phyloP scores from a whole-genome alignment of 2,329 filamentous ascomycete genomes.

The Orbilia blumenaviensis region DNA sequence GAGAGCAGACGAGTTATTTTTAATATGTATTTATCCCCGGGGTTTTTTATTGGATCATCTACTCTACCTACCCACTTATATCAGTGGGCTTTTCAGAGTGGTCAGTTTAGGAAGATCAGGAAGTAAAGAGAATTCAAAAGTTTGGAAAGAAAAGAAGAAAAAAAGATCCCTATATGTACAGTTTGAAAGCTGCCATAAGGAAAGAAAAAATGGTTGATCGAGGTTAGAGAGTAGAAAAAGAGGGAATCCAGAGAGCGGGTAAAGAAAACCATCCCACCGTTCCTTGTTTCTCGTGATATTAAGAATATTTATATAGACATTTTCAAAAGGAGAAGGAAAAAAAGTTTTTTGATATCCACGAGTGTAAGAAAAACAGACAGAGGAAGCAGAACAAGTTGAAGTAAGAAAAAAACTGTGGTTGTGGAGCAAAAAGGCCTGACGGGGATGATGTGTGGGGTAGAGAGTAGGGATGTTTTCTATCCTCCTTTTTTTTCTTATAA shows the following conservation, averaged over 20 bases:
- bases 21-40: too few species aligned
- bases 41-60: too few species aligned
- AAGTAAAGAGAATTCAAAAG: too few species aligned
- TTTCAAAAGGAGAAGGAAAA: neutral
- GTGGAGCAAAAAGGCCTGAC: neutral
- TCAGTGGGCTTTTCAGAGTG: too few species aligned
- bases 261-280: neutral
- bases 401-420: neutral
- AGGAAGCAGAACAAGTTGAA: constrained; percentile 18
- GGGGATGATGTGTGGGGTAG: neutral
- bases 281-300: constrained; percentile 17
- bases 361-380: constrained; percentile 16
- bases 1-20: too few species aligned
- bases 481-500: constrained; percentile 1
- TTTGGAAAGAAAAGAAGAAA: neutral
- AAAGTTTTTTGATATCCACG: constrained; percentile 12
- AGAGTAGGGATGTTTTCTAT: neutral
- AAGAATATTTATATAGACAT: constrained; percentile 37
- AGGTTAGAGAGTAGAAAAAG: neutral
- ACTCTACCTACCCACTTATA: too few species aligned
- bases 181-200: constrained; percentile 2
- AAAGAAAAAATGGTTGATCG: neutral
- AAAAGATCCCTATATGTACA: constrained; percentile 9
- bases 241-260: neutral
- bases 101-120: too few species aligned